Evolutionary conservation across 208 protist genomes (phyloP).

Genomic region (Vickermania ingenoplastis): DNA sequence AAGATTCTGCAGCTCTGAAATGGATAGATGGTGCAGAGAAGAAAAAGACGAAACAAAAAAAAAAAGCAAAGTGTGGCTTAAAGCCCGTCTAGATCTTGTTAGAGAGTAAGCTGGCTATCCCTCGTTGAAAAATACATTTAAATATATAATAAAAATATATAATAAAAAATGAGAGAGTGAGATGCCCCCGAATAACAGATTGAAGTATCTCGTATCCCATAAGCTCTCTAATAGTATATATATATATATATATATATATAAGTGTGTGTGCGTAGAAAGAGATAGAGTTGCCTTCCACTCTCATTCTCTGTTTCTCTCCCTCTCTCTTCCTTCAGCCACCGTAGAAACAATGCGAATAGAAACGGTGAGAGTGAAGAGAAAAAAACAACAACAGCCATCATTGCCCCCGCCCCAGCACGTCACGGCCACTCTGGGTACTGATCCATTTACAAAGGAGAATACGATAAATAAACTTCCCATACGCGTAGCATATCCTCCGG

Average conservation of each 20-base stretch:
- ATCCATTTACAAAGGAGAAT: no score
- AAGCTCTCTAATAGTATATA: no score
- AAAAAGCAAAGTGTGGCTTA: background rate
- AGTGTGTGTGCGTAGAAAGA: no score
- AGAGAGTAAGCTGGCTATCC: background rate
- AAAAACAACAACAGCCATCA: background rate
- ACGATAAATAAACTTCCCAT: no score
- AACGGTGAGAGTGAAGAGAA: background rate
- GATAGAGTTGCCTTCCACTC: background rate
- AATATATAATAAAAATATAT: background rate
- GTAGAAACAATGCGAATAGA: background rate
- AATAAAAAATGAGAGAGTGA: background rate
- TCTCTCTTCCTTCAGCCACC: background rate
- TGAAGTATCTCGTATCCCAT: no score
- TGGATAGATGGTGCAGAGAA: background rate
- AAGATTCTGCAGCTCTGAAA: background rate
- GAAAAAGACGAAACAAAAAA: background rate
- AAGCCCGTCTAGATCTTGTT: background rate
- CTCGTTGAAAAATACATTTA: background rate
- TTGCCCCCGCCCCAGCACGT: background rate
- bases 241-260: no score
- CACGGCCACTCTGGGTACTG: background rate
- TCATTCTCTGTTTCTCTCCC: background rate
- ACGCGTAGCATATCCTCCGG: no score
- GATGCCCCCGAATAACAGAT: background rate